Evolutionary conservation across 2,329 filamentous ascomycete genomes (phyloP).

Genomic region (Torrubiellomyces zombiae): DNA sequence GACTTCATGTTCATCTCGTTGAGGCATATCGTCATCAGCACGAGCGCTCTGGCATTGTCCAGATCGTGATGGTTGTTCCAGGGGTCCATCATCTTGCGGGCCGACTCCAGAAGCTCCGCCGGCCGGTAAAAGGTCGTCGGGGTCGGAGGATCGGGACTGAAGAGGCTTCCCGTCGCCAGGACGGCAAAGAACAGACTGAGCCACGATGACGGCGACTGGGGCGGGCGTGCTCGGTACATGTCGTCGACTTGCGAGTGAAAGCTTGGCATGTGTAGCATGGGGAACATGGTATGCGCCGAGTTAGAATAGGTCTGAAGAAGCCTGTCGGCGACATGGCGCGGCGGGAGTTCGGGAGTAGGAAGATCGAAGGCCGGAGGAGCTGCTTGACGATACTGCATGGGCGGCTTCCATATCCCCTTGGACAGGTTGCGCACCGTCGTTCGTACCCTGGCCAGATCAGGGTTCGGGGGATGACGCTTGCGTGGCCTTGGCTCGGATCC

Average conservation of each 20-base stretch:
- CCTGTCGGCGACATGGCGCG: conserved; percentile 51
- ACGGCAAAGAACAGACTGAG: conserved; percentile 68
- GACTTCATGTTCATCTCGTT: conserved; percentile 77
- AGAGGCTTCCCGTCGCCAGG: conserved; percentile 67
- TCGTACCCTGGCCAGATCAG: conserved; percentile 56
- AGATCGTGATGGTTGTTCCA: conserved; percentile 67
- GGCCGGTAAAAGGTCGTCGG: conserved; percentile 34
- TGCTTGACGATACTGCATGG: conserved; percentile 45
- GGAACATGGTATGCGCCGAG: conserved; percentile 64
- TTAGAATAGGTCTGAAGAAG: conserved; percentile 61
- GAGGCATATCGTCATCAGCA: conserved; percentile 64
- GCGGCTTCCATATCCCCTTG: conserved; percentile 65
- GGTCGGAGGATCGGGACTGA: conserved; percentile 38
- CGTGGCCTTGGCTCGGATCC: conserved; percentile 49
- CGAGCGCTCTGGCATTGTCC: conserved; percentile 55
- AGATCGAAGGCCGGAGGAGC: conserved; percentile 32
- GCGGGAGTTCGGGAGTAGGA: conserved; percentile 49
- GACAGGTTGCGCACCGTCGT: conserved; percentile 57
- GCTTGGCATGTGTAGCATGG: conserved; percentile 75
- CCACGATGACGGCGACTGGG: conserved; percentile 48
- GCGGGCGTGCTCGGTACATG: conserved; percentile 52
- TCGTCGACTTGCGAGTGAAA: conserved; percentile 63
- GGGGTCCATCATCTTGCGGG: conserved; percentile 54
- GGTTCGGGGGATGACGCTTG: conserved; percentile 41
- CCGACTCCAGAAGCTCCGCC: conserved; percentile 52